Evolutionary conservation across 2,329 filamentous ascomycete genomes (phyloP).

Genomic region (Colletotrichum tropicicola): DNA sequence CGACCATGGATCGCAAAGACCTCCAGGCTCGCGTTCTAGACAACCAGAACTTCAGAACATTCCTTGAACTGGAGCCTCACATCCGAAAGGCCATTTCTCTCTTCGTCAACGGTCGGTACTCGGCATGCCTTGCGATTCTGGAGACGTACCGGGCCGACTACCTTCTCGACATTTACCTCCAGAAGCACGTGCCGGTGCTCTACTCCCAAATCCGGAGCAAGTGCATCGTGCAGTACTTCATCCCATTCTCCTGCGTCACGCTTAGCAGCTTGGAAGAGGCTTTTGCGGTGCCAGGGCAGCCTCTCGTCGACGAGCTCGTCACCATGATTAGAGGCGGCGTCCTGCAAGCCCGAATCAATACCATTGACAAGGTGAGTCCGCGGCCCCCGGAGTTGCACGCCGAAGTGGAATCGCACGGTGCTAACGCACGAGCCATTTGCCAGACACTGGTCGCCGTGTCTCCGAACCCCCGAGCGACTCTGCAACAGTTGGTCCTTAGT

Average conservation of each 20-base stretch:
- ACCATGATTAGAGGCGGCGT: conserved; percentile 77
- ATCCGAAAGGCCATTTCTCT: conserved; percentile 89
- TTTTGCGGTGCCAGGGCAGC: conserved; percentile 71
- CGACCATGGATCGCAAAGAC: conserved; percentile 83
- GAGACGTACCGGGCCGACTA: conserved; percentile 87
- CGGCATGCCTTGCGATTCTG: conserved; percentile 82
- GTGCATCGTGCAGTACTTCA: conserved; percentile 92
- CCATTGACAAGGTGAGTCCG: conserved; percentile 73
- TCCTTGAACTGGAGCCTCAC: conserved; percentile 92
- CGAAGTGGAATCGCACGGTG: conserved; percentile 3
- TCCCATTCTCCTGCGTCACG: conserved; percentile 89
- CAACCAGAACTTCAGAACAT: conserved; percentile 81
- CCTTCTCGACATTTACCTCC: conserved; percentile 87
- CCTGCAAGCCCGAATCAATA: conserved; percentile 84
- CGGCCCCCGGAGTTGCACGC: not conserved
- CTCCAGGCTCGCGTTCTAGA: conserved; percentile 82
- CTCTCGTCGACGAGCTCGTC: conserved; percentile 79
- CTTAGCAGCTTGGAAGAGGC: conserved; percentile 80
- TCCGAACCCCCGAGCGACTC: conserved; percentile 70
- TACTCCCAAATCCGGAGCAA: conserved; percentile 84
- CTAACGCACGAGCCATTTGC: conserved; percentile 20
- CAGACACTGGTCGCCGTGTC: conserved; percentile 78
- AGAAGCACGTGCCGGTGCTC: conserved; percentile 74
- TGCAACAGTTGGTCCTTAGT: conserved; percentile 76
- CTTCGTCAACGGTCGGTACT: conserved; percentile 92